Evolutionary conservation across 1,284 basidiomycete genomes (phyloP).

Genomic region (Tausonia pullulans): DNA sequence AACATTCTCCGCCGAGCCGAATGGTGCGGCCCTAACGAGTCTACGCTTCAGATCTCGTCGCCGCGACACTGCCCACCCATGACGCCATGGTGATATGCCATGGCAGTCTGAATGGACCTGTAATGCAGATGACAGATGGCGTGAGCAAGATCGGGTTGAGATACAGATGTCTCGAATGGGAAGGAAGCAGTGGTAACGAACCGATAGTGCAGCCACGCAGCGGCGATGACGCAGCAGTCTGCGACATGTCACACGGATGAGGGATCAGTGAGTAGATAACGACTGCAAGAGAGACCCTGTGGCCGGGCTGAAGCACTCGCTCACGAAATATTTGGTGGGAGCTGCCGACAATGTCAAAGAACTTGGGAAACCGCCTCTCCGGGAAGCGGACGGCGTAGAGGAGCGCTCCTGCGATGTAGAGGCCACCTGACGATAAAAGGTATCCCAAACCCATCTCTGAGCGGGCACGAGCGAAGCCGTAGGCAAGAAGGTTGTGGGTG

Average conservation of each 20-base stretch:
- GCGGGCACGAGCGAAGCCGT: slow-evolving; percentile 47
- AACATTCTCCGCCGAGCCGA: too few relatives aligned
- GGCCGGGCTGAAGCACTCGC: not conserved
- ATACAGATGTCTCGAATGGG: not conserved
- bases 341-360: slow-evolving; percentile 65
- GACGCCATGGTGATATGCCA: slow-evolving; percentile 8
- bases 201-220: slow-evolving; percentile 9
- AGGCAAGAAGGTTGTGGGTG: slow-evolving; percentile 49
- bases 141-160: not conserved
- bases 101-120: slow-evolving; percentile 1
- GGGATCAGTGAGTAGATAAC: not conserved
- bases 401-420: slow-evolving; percentile 62
- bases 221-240: slow-evolving; percentile 8
- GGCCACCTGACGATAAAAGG: slow-evolving; percentile 52
- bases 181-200: not conserved
- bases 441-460: slow-evolving; percentile 57
- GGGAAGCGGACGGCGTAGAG: slow-evolving; percentile 75
- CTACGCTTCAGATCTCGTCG: slow-evolving; percentile 1
- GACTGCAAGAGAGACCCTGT: not conserved
- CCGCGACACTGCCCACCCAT: slow-evolving; percentile 7
- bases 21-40: too few relatives aligned
- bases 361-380: slow-evolving; percentile 63
- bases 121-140: not conserved
- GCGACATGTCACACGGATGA: not conserved
- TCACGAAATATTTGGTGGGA: slow-evolving; percentile 71